These are phyloP conservation scores for Cylindrotheca closterium DNA, from an alignment of 108 stramenopile genomes.

Conservation along the genomic window DNA sequence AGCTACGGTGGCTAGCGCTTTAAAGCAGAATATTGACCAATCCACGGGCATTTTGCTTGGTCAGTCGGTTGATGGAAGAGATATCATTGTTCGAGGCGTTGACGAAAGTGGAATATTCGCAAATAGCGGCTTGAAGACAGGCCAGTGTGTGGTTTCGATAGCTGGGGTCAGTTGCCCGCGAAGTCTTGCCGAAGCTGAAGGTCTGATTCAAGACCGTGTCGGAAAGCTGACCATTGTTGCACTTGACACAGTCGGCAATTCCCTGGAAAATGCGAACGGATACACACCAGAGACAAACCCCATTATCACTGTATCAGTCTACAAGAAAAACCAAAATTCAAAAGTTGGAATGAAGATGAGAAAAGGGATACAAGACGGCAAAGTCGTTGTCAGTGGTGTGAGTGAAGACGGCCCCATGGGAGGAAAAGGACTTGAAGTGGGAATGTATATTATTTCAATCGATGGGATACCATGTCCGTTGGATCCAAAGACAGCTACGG, in stretches of 20 bases:
- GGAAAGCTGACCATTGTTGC: neutral
- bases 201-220: neutral
- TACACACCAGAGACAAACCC: neutral
- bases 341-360: neutral
- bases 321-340: neutral
- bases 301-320: neutral
- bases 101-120: conserved; percentile 14
- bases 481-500: neutral
- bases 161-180: conserved; percentile 4
- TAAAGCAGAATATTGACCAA: neutral
- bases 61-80: neutral
- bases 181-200: neutral
- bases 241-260: neutral
- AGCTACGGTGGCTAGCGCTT: neutral
- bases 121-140: conserved; percentile 5
- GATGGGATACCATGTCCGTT: neutral
- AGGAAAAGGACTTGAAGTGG: neutral
- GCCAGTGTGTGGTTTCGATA: conserved; percentile 18
- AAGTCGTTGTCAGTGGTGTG: neutral
- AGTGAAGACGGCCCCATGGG: neutral
- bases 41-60: neutral
- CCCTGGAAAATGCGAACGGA: neutral
- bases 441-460: neutral
- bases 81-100: neutral
- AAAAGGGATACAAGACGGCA: neutral